Evolutionary conservation across 1,284 basidiomycete species (phyloP).

Genomic region (Ceratobasidium sp.): DNA sequence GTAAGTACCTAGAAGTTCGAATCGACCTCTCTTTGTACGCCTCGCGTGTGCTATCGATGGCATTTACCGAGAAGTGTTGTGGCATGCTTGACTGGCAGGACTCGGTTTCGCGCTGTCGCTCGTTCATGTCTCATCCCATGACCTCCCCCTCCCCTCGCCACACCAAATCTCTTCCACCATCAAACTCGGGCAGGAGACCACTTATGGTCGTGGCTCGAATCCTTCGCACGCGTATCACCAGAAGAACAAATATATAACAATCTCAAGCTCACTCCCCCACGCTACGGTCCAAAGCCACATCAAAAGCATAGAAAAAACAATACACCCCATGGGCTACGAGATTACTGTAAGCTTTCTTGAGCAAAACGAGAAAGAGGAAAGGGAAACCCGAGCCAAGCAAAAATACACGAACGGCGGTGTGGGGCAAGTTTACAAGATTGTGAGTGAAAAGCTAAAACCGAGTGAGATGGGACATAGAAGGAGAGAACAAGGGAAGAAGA

Average conservation of each 20-base stretch:
- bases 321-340: constrained; percentile 22
- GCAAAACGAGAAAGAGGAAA: not conserved
- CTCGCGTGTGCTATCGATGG: not conserved
- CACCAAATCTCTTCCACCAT: not conserved
- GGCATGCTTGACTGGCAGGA: not conserved
- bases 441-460: constrained; percentile 20
- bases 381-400: constrained; percentile 18
- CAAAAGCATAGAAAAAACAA: constrained; percentile 27
- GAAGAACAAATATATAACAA: constrained; percentile 16
- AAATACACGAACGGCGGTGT: constrained; percentile 39
- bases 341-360: constrained; percentile 15
- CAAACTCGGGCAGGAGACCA: not conserved
- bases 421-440: constrained; percentile 23
- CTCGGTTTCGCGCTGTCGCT: not conserved
- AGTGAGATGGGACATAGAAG: constrained; percentile 1
- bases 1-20: not conserved
- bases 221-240: not conserved
- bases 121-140: not conserved
- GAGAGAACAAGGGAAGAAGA: constrained; percentile 15
- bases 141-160: not conserved
- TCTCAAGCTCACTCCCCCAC: constrained; percentile 16
- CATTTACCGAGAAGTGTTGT: not conserved
- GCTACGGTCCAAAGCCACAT: constrained; percentile 26
- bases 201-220: not conserved
- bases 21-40: not conserved